A percentile compares a stretch with the other conserved stretches of the same genome.
Conservation (phyloP, 2,329 filamentous ascomycete genomes). For the Aaosphaeria pasadenensis region DNA sequence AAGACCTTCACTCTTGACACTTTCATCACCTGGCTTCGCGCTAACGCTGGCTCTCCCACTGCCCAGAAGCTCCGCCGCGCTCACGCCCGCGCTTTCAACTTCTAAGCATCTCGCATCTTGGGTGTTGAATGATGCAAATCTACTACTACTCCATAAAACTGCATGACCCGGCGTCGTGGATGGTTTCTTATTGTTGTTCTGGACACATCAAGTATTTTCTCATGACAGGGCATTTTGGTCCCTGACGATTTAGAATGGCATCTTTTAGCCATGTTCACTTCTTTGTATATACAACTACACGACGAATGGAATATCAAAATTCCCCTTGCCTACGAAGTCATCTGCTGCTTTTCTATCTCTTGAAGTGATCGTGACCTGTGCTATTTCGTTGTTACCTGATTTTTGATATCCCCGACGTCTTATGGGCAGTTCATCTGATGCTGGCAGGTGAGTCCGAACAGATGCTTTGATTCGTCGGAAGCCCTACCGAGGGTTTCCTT, state of each 20-base stretch:
- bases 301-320: slow-evolving; percentile 7
- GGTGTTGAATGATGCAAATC: slow-evolving; percentile 35
- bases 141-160: slow-evolving; percentile 37
- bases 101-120: background rate
- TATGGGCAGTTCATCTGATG: no score
- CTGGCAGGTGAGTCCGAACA: no score
- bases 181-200: background rate
- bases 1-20: slow-evolving; percentile 10
- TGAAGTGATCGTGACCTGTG: no score
- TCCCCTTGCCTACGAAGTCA: background rate
- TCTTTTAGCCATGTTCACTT: slow-evolving; percentile 9
- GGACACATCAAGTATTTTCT: slow-evolving; percentile 4
- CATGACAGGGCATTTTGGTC: slow-evolving; percentile 8
- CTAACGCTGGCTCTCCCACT: background rate
- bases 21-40: slow-evolving; percentile 7
- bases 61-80: background rate
- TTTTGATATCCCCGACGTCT: no score
- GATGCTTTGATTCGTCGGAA: no score
- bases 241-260: slow-evolving; percentile 4
- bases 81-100: background rate
- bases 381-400: no score
- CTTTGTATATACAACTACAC: slow-evolving; percentile 13
- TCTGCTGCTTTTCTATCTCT: no score
- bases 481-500: no score
- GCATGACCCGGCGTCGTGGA: slow-evolving; percentile 6